phyloP scores from a whole-genome alignment of 257 asterid genomes.

The Fraxinus anomala region DNA sequence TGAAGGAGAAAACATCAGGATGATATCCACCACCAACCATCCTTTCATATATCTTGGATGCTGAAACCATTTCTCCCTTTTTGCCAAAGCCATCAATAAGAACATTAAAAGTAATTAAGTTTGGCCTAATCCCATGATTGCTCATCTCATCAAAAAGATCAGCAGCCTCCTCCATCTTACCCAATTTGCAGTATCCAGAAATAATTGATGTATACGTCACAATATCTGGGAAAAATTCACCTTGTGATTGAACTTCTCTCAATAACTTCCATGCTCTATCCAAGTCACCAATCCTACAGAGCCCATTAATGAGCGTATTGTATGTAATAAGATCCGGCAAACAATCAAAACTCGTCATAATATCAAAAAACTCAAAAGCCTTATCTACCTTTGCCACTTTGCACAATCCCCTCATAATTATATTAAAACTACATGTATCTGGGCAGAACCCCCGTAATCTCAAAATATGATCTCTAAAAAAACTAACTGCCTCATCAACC shows the following conservation, averaged over 20 bases:
- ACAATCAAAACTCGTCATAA: conserved; percentile 63
- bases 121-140: conserved; percentile 57
- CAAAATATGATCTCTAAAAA: conserved; percentile 62
- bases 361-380: conserved; percentile 65
- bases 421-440: conserved; percentile 73
- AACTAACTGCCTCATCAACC: conserved; percentile 67
- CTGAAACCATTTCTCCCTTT: conserved; percentile 64
- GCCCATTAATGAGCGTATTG: conserved; percentile 70
- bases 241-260: conserved; percentile 50
- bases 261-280: conserved; percentile 62
- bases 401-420: conserved; percentile 76
- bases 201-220: conserved; percentile 78
- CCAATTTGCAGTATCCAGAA: conserved; percentile 74
- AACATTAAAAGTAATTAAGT: conserved; percentile 57
- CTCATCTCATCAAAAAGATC: conserved; percentile 65
- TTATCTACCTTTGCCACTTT: conserved; percentile 50
- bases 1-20: conserved; percentile 82
- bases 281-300: conserved; percentile 61
- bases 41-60: conserved; percentile 47
- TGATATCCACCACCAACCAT: conserved; percentile 48
- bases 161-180: conserved; percentile 59
- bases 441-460: conserved; percentile 55
- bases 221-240: conserved; percentile 61
- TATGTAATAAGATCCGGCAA: conserved; percentile 64
- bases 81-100: conserved; percentile 82